Evolutionary conservation across 768 basidiomycete species (phyloP), one percentile per base, ranked within the genome.

Genomic region (Leccinellum rugosiceps): DNA sequence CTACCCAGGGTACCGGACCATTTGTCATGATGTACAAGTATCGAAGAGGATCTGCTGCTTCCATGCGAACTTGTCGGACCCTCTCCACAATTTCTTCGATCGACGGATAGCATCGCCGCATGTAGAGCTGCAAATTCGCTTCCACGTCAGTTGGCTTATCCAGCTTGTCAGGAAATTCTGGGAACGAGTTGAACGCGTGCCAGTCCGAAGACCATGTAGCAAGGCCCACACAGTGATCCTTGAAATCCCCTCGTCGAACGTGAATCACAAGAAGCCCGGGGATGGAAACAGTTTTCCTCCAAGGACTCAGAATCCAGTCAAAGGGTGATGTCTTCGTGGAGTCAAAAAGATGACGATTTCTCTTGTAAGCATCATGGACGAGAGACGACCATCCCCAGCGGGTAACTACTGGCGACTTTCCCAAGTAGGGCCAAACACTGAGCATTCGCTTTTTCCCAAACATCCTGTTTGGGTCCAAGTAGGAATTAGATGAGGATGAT

Each of bases 11-110:
- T 3, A 53, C 50, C 15, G 72, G 57, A 2, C 72, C 83, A 57
- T 83, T 82, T 56, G 83, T 78, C 69, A 81, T 71, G 53, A 83
- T 69, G 59, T 81, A 83, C 23, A 83, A 34, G 14, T 71, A 62
- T 45, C 66, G 63, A 30, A 83, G 72, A 13, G 61, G 62, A 1
- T 62, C 55, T 11, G 61, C 53, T 10, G 62, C 45, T 11, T 61
- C 68, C 4, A 44, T 43, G 2, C 72, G 74, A 31, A 79, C 74
- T 7, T 65, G 66, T 50, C 63, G 66, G n/a, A 78, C 74, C 51
- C 71, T 74, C 47, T 66, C 53, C 6, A 81, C 76, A 56, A 84
- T 79, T 58, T 76, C 70, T 50, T 69, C 70, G 41, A 80, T 68
- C 1, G 70, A 64, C 0, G 81, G 82, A 55, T 77, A 77, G 59